These are phyloP conservation scores for Trifolium repens DNA, from an alignment of 306 rosid genomes.

Conservation along the genomic window DNA sequence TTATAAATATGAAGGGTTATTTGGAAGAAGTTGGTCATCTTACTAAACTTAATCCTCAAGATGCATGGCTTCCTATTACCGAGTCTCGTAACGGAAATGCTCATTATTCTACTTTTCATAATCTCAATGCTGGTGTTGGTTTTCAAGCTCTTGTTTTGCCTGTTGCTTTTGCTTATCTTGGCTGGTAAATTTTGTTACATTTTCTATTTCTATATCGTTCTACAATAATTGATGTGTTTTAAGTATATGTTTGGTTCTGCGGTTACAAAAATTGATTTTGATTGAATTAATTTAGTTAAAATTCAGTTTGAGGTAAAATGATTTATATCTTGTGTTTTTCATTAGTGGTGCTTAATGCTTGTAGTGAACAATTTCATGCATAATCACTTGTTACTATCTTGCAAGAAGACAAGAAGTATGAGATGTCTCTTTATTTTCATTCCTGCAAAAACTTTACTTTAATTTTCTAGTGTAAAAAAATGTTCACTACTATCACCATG, in stretches of 20 bases:
- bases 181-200: conserved; percentile 63
- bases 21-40: conserved; percentile 96
- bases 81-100: conserved; percentile 98
- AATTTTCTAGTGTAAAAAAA: not conserved
- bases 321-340: too few relatives aligned
- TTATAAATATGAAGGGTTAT: conserved; percentile 92
- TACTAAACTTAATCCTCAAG: conserved; percentile 96
- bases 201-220: not conserved
- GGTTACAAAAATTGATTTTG: too few relatives aligned
- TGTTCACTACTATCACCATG: conserved; percentile 2
- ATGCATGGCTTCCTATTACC: conserved; percentile 99
- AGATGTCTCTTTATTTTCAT: not conserved
- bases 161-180: conserved; percentile 92
- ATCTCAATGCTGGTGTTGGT: conserved; percentile 98
- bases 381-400: not conserved
- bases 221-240: not conserved
- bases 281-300: too few relatives aligned
- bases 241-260: too few relatives aligned
- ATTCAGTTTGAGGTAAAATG: too few relatives aligned
- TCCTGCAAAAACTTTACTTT: not conserved
- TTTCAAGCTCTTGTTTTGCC: conserved; percentile 94
- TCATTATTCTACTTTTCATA: conserved; percentile 96
- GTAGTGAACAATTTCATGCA: too few relatives aligned
- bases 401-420: not conserved
- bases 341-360: too few relatives aligned